Percentiles rank a stretch among this genome's conserved stretches.
Evolutionary conservation across 2,329 filamentous ascomycete genomes (phyloP).

Genomic region (Talaromyces sp.): DNA sequence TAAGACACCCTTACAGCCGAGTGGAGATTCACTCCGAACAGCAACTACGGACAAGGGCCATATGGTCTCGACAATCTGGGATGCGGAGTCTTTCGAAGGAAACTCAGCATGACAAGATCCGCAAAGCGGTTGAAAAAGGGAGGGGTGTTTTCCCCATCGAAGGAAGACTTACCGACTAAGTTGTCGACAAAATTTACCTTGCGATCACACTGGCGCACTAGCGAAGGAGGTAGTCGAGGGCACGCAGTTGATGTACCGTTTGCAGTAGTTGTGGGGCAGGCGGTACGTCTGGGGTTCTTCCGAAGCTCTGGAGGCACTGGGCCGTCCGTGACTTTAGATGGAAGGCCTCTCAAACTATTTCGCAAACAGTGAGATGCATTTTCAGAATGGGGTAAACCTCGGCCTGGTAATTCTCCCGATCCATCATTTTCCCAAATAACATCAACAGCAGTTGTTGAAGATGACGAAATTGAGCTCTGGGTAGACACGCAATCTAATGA

Average conservation of each 20-base stretch:
- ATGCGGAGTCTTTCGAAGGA: slow-evolving; percentile 74
- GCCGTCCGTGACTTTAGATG: slow-evolving; percentile 28
- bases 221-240: slow-evolving; percentile 62
- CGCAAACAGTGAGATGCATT: slow-evolving; percentile 22
- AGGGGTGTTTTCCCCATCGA: slow-evolving; percentile 24
- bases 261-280: slow-evolving; percentile 50
- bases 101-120: slow-evolving; percentile 23
- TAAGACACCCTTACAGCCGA: slow-evolving; percentile 69
- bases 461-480: slow-evolving; percentile 65
- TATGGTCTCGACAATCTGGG: slow-evolving; percentile 93
- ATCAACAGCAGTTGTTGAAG: slow-evolving; percentile 58
- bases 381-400: slow-evolving; percentile 22
- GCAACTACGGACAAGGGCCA: slow-evolving; percentile 86
- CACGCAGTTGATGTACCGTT: slow-evolving; percentile 42
- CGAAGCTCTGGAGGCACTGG: slow-evolving; percentile 38
- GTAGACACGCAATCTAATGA: slow-evolving; percentile 62
- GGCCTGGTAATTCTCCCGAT: slow-evolving; percentile 23
- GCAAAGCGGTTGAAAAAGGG: slow-evolving; percentile 19
- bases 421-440: slow-evolving; percentile 41
- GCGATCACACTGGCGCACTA: slow-evolving; percentile 82
- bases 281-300: slow-evolving; percentile 51
- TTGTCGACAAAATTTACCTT: slow-evolving; percentile 95
- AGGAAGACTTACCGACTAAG: slow-evolving; percentile 82
- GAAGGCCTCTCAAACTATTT: slow-evolving; percentile 24
- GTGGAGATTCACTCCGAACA: slow-evolving; percentile 62